Conservation (phyloP, 2,329 filamentous ascomycete genomes). For the Zalaria obscura region DNA sequence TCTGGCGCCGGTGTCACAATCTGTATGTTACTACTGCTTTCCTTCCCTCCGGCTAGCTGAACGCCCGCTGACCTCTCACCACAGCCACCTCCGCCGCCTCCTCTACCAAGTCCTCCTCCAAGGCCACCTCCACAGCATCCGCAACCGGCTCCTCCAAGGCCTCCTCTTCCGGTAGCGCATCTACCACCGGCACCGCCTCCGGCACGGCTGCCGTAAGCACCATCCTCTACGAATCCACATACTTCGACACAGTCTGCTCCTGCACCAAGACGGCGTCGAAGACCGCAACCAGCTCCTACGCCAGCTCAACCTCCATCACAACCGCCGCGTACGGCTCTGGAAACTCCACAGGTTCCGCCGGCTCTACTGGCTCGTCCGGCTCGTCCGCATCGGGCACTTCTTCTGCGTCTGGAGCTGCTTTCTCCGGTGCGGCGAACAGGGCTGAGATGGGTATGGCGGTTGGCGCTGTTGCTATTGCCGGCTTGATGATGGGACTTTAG, state of each 20-base stretch:
- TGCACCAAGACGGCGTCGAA: slow-evolving; percentile 11
- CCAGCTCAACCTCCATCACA: slow-evolving; percentile 2
- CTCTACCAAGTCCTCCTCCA: slow-evolving; percentile 3
- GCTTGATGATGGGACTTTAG: slow-evolving; percentile 3
- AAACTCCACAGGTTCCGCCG: slow-evolving; percentile 1
- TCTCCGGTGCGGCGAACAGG: slow-evolving; percentile 4
- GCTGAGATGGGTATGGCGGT: slow-evolving; percentile 1
- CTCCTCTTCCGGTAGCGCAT: neutral
- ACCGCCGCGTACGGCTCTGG: slow-evolving; percentile 1
- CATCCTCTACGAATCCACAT: slow-evolving; percentile 10
- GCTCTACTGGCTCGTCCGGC: slow-evolving; percentile 3
- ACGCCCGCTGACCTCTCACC: neutral
- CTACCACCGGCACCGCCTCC: slow-evolving; percentile 1
- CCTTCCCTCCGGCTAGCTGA: too few relatives aligned
- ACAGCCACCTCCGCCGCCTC: slow-evolving; percentile 5
- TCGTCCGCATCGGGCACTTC: slow-evolving; percentile 4
- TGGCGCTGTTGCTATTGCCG: slow-evolving; percentile 3
- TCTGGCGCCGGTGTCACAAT: slow-evolving; percentile 16
- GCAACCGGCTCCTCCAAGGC: slow-evolving; percentile 4
- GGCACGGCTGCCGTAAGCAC: slow-evolving; percentile 6
- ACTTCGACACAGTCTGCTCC: slow-evolving; percentile 10
- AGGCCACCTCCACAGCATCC: slow-evolving; percentile 7
- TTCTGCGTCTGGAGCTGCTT: slow-evolving; percentile 3
- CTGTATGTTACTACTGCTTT: slow-evolving; percentile 14
- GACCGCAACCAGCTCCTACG: slow-evolving; percentile 2